These are phyloP conservation scores for Boletus barrowsii DNA, from an alignment of 768 basidiomycete species.

Conservation along the genomic window DNA sequence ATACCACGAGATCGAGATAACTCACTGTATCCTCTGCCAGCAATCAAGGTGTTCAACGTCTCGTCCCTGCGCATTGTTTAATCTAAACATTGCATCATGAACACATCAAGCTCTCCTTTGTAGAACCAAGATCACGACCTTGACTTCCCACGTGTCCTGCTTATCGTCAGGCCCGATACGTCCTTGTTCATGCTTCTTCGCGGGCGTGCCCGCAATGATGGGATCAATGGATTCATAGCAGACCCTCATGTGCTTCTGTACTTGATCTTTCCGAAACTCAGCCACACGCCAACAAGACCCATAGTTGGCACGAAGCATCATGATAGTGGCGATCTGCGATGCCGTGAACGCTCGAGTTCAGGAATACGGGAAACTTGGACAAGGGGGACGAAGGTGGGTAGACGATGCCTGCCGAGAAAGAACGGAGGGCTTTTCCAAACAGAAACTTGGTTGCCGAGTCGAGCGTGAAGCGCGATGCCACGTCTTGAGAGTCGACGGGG, in stretches of 20 bases:
- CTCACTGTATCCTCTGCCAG: conserved; percentile 44
- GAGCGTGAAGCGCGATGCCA: conserved; percentile 46
- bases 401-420: conserved; percentile 37
- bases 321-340: conserved; percentile 34
- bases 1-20: not conserved
- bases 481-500: conserved; percentile 44
- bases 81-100: conserved; percentile 18
- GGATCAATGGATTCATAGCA: conserved; percentile 50
- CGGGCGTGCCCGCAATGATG: conserved; percentile 42
- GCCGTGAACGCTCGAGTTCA: conserved; percentile 36
- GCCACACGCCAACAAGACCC: conserved; percentile 42
- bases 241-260: conserved; percentile 36
- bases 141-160: conserved; percentile 1
- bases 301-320: conserved; percentile 33
- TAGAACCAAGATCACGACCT: conserved; percentile 32
- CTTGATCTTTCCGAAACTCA: conserved; percentile 42
- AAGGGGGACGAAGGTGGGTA: conserved; percentile 28
- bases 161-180: not conserved
- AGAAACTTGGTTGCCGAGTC: conserved; percentile 60
- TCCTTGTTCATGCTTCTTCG: conserved; percentile 29
- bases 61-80: conserved; percentile 23
- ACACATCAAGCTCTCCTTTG: not conserved
- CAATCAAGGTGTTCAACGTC: conserved; percentile 29
- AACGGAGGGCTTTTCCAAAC: conserved; percentile 42
- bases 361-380: conserved; percentile 21